These are phyloP conservation scores for Erythrophleum fordii DNA, from an alignment of 306 rosid species.

Conservation along the genomic window DNA sequence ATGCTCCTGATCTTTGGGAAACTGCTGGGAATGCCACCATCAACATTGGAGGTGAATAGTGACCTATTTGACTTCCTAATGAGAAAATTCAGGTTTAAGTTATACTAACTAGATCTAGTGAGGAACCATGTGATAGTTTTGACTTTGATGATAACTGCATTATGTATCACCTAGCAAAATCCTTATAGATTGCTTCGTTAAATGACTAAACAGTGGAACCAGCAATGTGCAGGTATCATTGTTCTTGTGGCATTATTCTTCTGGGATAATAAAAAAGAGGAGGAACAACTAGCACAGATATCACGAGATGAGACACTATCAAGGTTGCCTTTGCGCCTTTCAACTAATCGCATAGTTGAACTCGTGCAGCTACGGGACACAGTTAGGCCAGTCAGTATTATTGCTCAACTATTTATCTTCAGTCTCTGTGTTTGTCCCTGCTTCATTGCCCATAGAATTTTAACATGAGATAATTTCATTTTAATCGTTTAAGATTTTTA, in stretches of 20 bases:
- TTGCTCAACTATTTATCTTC: neutral
- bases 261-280: slow-evolving; percentile 98
- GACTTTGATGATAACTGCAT: slow-evolving; percentile 13
- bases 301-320: slow-evolving; percentile 84
- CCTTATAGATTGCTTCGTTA: slow-evolving; percentile 45
- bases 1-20: slow-evolving; percentile 82
- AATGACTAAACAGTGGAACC: slow-evolving; percentile 73
- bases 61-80: slow-evolving; percentile 37
- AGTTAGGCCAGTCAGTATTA: slow-evolving; percentile 82
- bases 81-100: slow-evolving; percentile 37
- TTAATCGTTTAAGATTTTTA: neutral
- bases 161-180: slow-evolving; percentile 16
- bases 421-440: neutral
- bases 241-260: slow-evolving; percentile 76
- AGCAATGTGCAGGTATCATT: slow-evolving; percentile 81
- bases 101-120: neutral
- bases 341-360: slow-evolving; percentile 95
- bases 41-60: slow-evolving; percentile 81
- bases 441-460: neutral
- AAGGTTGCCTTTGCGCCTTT: slow-evolving; percentile 92
- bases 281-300: slow-evolving; percentile 90
- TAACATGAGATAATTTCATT: neutral
- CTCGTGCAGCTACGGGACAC: slow-evolving; percentile 96
- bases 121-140: slow-evolving; percentile 10
- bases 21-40: slow-evolving; percentile 92